Evolutionary conservation across 78 protist genomes (phyloP).

Genomic region (Dictyostelium capitatum): DNA sequence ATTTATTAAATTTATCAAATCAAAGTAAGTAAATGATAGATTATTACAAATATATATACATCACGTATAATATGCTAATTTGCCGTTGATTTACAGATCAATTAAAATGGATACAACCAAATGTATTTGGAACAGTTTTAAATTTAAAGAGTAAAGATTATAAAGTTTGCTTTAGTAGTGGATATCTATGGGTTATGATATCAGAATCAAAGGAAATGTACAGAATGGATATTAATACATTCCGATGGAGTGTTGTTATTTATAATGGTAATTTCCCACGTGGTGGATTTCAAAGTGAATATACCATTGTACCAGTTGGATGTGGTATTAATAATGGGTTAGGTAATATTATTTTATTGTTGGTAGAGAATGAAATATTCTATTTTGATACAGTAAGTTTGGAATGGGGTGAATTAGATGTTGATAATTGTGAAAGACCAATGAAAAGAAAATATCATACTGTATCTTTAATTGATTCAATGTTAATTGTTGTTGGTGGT

Average conservation of each 20-base stretch:
- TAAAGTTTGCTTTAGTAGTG: constrained; percentile 27
- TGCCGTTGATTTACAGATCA: neutral
- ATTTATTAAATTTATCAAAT: constrained; percentile 42
- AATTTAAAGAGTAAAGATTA: constrained; percentile 29
- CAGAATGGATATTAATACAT: constrained; percentile 24
- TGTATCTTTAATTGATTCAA: constrained; percentile 15
- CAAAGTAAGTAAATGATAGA: constrained; percentile 46
- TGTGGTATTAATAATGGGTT: neutral
- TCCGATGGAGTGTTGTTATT: constrained; percentile 31
- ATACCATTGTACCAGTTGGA: neutral
- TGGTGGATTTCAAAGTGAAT: neutral
- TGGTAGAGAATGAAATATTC: constrained; percentile 43
- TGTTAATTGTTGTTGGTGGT: constrained; percentile 53
- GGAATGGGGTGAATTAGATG: constrained; percentile 27
- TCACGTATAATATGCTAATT: neutral
- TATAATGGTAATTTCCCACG: constrained; percentile 44
- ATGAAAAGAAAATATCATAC: constrained; percentile 48
- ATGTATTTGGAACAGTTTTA: neutral
- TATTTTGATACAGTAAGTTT: constrained; percentile 24
- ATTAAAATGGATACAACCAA: constrained; percentile 59
- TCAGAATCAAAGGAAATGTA: constrained; percentile 17
- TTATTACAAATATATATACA: too few relatives aligned
- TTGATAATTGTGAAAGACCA: constrained; percentile 55
- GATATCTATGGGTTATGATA: constrained; percentile 21
- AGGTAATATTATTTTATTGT: constrained; percentile 2